A percentile compares a stretch with the other conserved stretches of the same genome.
phyloP scores from a whole-genome alignment of 176 grass and related monocot species.

The Tillandsia fasciculata region DNA sequence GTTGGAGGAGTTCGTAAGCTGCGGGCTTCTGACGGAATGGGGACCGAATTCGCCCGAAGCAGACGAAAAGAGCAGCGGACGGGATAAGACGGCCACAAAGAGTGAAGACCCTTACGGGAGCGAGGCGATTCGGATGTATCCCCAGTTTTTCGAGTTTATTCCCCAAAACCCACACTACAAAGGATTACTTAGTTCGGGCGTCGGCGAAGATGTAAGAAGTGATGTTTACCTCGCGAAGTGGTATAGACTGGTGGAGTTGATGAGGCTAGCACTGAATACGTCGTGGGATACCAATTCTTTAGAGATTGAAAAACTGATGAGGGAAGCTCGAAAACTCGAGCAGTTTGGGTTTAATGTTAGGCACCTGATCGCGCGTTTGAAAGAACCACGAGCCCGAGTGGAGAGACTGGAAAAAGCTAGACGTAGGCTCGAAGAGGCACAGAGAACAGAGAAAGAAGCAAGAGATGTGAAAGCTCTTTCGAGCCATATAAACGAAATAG shows the following conservation, averaged over 20 bases:
- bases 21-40: conserved; percentile 39
- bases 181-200: conserved; percentile 21
- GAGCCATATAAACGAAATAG: conserved; percentile 36
- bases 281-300: conserved; percentile 36
- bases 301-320: conserved; percentile 33
- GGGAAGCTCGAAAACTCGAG: conserved; percentile 25
- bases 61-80: conserved; percentile 23
- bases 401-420: conserved; percentile 32
- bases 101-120: conserved; percentile 33
- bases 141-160: conserved; percentile 45
- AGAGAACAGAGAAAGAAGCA: conserved; percentile 26
- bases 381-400: conserved; percentile 38
- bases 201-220: conserved; percentile 23
- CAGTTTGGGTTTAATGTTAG: conserved; percentile 44
- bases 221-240: conserved; percentile 37
- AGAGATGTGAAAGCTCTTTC: conserved; percentile 29
- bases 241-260: conserved; percentile 40
- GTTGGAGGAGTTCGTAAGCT: conserved; percentile 41
- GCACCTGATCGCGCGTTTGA: conserved; percentile 50
- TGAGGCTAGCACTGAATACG: conserved; percentile 34
- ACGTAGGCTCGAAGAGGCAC: conserved; percentile 39
- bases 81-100: background rate
- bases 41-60: conserved; percentile 38
- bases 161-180: conserved; percentile 59
- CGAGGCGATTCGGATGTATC: conserved; percentile 40